Evolutionary conservation across 805 yeast species (phyloP).

Genomic region (Nakazawaea anatomiae): DNA sequence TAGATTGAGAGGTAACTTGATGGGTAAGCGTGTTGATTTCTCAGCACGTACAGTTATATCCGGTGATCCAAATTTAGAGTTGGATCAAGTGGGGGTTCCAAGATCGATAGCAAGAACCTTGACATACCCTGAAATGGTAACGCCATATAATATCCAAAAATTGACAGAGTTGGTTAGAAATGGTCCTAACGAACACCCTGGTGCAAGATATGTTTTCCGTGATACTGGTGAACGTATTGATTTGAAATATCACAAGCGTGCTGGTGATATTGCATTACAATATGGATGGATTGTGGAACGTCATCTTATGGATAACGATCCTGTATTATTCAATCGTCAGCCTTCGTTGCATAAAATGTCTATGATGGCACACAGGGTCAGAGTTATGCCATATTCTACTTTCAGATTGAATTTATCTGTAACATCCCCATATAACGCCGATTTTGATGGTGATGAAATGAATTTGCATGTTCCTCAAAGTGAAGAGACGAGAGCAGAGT

Average conservation of each 20-base stretch:
- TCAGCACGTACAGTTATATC: conserved; percentile 99
- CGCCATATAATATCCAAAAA: conserved; percentile 94
- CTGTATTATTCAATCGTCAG: conserved; percentile 97
- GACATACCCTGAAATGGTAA: conserved; percentile 95
- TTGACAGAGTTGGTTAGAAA: conserved; percentile 90
- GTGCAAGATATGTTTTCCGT: conserved; percentile 97
- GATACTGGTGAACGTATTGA: conserved; percentile 99
- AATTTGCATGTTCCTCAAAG: conserved; percentile 98
- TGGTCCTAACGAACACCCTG: conserved; percentile 99
- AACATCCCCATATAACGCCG: conserved; percentile 99
- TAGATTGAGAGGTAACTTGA: conserved; percentile 93
- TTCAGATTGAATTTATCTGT: conserved; percentile 95
- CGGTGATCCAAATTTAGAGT: conserved; percentile 96
- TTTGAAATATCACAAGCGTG: conserved; percentile 92
- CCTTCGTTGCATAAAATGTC: conserved; percentile 99
- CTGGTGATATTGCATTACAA: conserved; percentile 96
- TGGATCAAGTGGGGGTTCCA: conserved; percentile 99
- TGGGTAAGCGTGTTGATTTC: conserved; percentile 99
- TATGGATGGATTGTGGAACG: conserved; percentile 99
- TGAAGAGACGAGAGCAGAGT: conserved; percentile 95
- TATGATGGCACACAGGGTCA: conserved; percentile 99
- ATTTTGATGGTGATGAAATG: conserved; percentile 99
- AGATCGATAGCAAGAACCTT: conserved; percentile 92
- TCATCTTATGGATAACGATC: conserved; percentile 95
- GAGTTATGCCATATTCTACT: conserved; percentile 98